Percentiles rank a stretch among this genome's conserved stretches.
Evolutionary conservation across 2,329 filamentous ascomycete genomes (phyloP).

Genomic region (Fusarium irregulare): DNA sequence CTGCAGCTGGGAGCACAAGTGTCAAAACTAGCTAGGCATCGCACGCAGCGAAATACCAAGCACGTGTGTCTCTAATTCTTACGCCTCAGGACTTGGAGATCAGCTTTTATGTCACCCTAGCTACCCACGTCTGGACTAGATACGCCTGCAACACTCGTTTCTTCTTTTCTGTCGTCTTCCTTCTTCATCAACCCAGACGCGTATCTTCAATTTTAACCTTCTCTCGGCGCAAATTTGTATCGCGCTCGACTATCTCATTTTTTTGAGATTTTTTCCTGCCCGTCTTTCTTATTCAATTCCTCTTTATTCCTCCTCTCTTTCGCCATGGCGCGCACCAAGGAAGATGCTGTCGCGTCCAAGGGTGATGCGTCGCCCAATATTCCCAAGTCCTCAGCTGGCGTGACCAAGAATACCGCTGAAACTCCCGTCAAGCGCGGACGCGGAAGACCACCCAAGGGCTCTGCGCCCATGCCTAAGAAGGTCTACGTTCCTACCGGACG

Average conservation of each 20-base stretch:
- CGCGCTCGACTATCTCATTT: constrained; percentile 17
- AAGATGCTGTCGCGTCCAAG: constrained; percentile 42
- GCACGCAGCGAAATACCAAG: not conserved
- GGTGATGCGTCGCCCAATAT: constrained; percentile 34
- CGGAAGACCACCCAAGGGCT: constrained; percentile 56
- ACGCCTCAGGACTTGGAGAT: not conserved
- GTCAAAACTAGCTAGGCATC: not conserved
- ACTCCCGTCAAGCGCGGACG: constrained; percentile 51
- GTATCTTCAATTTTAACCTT: constrained; percentile 1
- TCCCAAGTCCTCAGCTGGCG: constrained; percentile 50
- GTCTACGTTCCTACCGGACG: constrained; percentile 55
- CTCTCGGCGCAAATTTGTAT: not conserved
- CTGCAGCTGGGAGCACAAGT: not conserved
- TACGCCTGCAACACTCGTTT: constrained; percentile 12
- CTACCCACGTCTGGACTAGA: not conserved
- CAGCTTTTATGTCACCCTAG: not conserved
- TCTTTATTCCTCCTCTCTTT: not conserved
- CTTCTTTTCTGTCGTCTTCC: constrained; percentile 15
- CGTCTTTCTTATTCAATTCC: not conserved
- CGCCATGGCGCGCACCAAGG: constrained; percentile 51
- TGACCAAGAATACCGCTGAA: constrained; percentile 56
- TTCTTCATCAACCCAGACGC: constrained; percentile 13
- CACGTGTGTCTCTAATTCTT: not conserved
- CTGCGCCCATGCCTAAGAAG: constrained; percentile 41
- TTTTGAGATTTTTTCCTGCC: constrained; percentile 18